Evolutionary conservation across 2,329 filamentous ascomycete species (phyloP).

Genomic region (Neofusicoccum parvum): DNA sequence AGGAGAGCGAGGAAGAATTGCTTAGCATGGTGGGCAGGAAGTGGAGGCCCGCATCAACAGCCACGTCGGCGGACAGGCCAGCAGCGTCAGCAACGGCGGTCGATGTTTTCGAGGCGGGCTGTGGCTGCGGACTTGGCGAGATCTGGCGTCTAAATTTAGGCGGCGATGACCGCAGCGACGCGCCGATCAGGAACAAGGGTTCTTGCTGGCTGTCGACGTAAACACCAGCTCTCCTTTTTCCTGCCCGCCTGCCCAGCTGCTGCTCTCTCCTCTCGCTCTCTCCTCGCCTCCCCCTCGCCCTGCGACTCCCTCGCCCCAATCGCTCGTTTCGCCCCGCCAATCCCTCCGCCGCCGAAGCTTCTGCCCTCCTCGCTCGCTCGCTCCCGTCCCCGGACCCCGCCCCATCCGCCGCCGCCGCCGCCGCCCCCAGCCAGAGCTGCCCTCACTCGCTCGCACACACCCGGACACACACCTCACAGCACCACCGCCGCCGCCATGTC

Average conservation of each 20-base stretch:
- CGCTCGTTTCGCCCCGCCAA: not conserved
- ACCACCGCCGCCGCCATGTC: not conserved
- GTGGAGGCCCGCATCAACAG: too few relatives aligned
- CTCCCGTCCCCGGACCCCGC: not conserved
- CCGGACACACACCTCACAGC: not conserved
- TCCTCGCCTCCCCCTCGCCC: too few relatives aligned
- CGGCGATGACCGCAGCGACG: not conserved
- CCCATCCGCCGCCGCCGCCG: too few relatives aligned
- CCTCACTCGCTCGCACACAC: not conserved
- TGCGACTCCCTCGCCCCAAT: not conserved
- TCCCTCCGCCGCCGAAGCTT: not conserved
- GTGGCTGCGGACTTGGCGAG: not conserved
- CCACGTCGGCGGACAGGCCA: too few relatives aligned
- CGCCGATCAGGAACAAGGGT: slow-evolving; percentile 12
- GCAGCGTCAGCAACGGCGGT: too few relatives aligned
- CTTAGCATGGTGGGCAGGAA: too few relatives aligned
- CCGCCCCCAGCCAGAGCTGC: not conserved
- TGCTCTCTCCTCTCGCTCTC: not conserved
- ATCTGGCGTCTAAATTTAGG: slow-evolving; percentile 18
- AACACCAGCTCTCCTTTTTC: not conserved
- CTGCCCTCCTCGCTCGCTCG: not conserved
- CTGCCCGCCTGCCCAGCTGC: not conserved
- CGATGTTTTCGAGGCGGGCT: not conserved
- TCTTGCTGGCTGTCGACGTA: not conserved
- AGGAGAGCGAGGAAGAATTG: too few relatives aligned